Conservation (phyloP, 805 yeast species). For the Pichia rugopelliculosa region DNA sequence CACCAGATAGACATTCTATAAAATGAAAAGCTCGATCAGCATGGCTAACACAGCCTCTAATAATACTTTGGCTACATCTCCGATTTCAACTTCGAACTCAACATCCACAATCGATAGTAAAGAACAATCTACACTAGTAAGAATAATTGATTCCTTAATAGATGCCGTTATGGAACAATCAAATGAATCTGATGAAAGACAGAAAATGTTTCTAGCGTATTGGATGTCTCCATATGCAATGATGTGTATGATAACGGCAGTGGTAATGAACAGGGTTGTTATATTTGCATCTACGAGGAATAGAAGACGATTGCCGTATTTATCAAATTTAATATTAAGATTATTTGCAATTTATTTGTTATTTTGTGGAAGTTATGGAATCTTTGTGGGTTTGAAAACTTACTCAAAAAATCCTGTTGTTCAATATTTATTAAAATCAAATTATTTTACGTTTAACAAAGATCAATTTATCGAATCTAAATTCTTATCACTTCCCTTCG, state of each 20-base stretch:
- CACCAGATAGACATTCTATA: not conserved
- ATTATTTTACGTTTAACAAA: constrained; percentile 20
- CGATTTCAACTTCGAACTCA: not conserved
- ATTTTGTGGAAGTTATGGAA: constrained; percentile 30
- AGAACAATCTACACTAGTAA: constrained; percentile 15
- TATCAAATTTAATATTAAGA: constrained; percentile 31
- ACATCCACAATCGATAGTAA: not conserved
- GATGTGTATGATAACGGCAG: constrained; percentile 50
- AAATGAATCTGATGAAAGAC: constrained; percentile 15
- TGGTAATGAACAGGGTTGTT: constrained; percentile 48
- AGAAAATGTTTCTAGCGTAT: constrained; percentile 37
- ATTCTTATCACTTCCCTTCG: constrained; percentile 25
- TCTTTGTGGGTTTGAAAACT: constrained; percentile 19
- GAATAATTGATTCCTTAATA: constrained; percentile 24
- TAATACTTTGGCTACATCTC: not conserved
- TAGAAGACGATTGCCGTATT: constrained; percentile 28
- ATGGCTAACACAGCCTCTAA: not conserved
- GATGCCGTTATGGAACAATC: constrained; percentile 31
- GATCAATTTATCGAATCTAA: constrained; percentile 16
- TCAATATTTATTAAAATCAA: constrained; percentile 7
- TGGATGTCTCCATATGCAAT: constrained; percentile 44
- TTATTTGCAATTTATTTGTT: constrained; percentile 31
- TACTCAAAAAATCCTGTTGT: constrained; percentile 8
- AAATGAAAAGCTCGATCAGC: not conserved
- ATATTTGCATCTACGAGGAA: constrained; percentile 50